Conservation (phyloP, 2,329 filamentous ascomycete genomes). For the Colletotrichum shisoi region DNA sequence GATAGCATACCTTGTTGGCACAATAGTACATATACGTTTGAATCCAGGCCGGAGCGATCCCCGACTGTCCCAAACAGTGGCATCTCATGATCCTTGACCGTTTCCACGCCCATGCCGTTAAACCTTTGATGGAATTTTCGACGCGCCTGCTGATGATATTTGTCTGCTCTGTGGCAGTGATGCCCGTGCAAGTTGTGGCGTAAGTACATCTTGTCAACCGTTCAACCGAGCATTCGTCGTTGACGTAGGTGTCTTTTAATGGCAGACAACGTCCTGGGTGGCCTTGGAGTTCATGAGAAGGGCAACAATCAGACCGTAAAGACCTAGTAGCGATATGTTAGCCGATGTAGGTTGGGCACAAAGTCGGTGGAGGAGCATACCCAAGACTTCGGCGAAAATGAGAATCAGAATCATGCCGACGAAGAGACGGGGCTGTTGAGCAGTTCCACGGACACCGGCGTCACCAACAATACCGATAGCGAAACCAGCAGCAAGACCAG, state of each 20-base stretch:
- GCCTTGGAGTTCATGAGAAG: constrained; percentile 99
- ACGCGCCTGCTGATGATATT: constrained; percentile 40
- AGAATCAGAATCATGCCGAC: constrained; percentile 99
- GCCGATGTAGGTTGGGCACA: background rate
- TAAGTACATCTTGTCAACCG: constrained; percentile 51
- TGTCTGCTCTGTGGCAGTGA: constrained; percentile 41
- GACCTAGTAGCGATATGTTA: constrained; percentile 66
- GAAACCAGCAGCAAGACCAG: constrained; percentile 84
- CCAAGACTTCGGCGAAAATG: constrained; percentile 99
- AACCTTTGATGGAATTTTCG: constrained; percentile 40
- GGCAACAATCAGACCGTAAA: constrained; percentile 98
- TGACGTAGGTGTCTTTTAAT: constrained; percentile 50
- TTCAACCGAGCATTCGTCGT: constrained; percentile 41
- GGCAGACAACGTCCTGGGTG: constrained; percentile 67
- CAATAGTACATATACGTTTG: constrained; percentile 60
- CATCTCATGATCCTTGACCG: constrained; percentile 37
- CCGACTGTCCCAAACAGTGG: constrained; percentile 39
- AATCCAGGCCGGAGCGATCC: constrained; percentile 43
- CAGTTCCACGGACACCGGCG: constrained; percentile 85
- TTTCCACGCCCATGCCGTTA: constrained; percentile 42
- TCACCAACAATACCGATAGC: constrained; percentile 89
- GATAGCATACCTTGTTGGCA: constrained; percentile 53
- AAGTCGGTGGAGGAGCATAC: constrained; percentile 60
- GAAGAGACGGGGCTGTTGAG: constrained; percentile 85
- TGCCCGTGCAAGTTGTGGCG: constrained; percentile 41